Percentiles rank a stretch among this genome's conserved stretches.
Evolutionary conservation across 169 alveolate genomes (phyloP).

Genomic region (Eimeria necatrix): DNA sequence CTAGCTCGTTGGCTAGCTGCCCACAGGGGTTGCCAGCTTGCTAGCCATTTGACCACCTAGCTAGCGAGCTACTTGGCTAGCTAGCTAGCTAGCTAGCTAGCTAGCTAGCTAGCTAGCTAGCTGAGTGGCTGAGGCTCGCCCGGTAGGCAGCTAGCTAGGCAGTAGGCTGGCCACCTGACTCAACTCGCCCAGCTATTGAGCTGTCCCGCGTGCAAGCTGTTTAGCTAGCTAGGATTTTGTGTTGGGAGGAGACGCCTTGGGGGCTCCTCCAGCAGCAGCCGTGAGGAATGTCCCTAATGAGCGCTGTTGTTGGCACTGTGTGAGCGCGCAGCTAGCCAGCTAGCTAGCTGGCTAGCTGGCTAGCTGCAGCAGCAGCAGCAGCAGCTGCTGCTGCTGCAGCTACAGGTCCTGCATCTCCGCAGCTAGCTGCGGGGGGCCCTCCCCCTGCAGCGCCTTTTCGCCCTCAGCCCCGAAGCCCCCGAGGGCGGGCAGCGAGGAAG

Average conservation of each 20-base stretch:
- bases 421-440: conserved; percentile 38
- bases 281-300: too few species aligned
- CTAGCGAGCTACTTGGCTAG: neutral
- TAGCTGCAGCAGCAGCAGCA: conserved; percentile 41
- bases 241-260: too few species aligned
- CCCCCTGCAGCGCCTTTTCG: too few species aligned
- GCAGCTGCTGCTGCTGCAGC: conserved; percentile 27
- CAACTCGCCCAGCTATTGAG: neutral
- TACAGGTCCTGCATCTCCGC: neutral
- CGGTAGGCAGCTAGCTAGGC: too few species aligned
- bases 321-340: neutral
- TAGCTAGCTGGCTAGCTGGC: neutral
- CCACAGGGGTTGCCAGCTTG: conserved; percentile 1
- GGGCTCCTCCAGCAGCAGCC: neutral
- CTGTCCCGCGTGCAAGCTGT: neutral
- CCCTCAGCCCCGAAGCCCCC: too few species aligned
- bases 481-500: too few species aligned
- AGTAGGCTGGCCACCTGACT: too few species aligned
- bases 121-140: neutral
- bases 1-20: neutral
- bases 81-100: neutral
- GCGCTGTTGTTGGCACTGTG: too few species aligned
- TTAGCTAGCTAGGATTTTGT: too few species aligned
- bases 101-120: neutral
- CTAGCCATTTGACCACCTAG: neutral